Conservation (phyloP, 2,329 filamentous ascomycete species). For the Aspergillus chevalieri region DNA sequence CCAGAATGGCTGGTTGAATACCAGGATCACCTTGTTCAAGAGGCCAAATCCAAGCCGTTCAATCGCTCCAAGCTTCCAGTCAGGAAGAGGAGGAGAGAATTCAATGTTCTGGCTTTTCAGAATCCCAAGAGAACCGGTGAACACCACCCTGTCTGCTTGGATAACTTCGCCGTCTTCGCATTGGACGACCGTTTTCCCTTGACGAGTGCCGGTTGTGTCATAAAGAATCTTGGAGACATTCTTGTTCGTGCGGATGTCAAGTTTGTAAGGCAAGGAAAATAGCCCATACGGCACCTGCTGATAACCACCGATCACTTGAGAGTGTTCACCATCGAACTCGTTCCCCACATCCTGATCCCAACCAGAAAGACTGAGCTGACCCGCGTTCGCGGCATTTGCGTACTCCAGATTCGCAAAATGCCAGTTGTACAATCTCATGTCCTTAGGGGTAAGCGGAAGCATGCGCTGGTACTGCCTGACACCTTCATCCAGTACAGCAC, state of each 20-base stretch:
- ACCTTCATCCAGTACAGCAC: constrained; percentile 87
- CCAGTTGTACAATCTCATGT: constrained; percentile 91
- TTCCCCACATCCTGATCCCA: constrained; percentile 99
- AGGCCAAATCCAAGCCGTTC: constrained; percentile 83
- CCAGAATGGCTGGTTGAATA: constrained; percentile 89
- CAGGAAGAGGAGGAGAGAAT: constrained; percentile 87
- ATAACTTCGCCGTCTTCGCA: constrained; percentile 72
- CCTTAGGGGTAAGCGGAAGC: constrained; percentile 74
- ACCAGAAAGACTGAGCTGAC: constrained; percentile 76
- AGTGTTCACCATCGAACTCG: constrained; percentile 92
- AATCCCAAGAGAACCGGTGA: constrained; percentile 84
- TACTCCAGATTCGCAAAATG: constrained; percentile 98
- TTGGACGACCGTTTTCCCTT: constrained; percentile 55
- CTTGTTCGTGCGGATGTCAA: constrained; percentile 70
- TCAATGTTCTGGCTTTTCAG: constrained; percentile 71
- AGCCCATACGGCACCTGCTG: constrained; percentile 87
- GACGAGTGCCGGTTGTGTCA: constrained; percentile 34
- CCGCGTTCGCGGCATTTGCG: constrained; percentile 85
- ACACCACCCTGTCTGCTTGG: constrained; percentile 83
- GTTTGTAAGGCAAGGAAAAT: constrained; percentile 65
- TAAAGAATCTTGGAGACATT: constrained; percentile 70
- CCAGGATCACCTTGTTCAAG: constrained; percentile 89
- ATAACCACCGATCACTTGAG: constrained; percentile 89
- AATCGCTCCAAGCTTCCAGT: constrained; percentile 77
- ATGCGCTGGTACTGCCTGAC: constrained; percentile 79